Percentiles rank a stretch among this genome's conserved stretches.
Evolutionary conservation across 2,329 filamentous ascomycete species (phyloP).

Genomic region (Lasiodiplodia sp.): DNA sequence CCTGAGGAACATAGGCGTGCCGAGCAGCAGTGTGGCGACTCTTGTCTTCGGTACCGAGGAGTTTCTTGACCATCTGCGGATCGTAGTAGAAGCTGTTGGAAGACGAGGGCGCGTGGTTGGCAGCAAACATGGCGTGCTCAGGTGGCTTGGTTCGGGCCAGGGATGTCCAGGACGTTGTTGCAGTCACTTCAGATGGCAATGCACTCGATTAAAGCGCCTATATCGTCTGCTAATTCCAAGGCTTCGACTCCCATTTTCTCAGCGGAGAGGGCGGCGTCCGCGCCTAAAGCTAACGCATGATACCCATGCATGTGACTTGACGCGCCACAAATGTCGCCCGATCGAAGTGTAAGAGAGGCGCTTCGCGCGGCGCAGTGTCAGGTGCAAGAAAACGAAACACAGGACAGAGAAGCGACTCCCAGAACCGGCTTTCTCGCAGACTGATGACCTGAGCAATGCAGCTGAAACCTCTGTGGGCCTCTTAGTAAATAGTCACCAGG

Average conservation of each 20-base stretch:
- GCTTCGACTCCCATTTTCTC: not conserved
- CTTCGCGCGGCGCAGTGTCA: not conserved
- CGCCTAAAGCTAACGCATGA: conserved; percentile 14
- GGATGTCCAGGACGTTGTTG: not conserved
- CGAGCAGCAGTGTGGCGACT: not conserved
- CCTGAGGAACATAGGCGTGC: not conserved
- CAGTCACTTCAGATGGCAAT: not conserved
- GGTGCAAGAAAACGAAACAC: not conserved
- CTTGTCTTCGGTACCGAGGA: conserved; percentile 7
- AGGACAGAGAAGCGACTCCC: not conserved
- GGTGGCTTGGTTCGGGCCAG: not conserved
- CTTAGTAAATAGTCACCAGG: too few relatives aligned
- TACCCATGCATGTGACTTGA: not conserved
- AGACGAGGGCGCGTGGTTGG: conserved; percentile 5
- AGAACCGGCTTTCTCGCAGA: too few relatives aligned
- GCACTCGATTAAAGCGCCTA: not conserved
- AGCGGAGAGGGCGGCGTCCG: conserved; percentile 2
- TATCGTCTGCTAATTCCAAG: not conserved
- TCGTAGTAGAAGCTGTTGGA: conserved; percentile 10
- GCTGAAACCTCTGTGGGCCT: not conserved
- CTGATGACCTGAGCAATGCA: not conserved
- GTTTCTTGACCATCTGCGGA: conserved; percentile 9
- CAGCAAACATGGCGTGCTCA: conserved; percentile 15
- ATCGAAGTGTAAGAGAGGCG: not conserved
- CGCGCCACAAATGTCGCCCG: not conserved